phyloP scores from a whole-genome alignment of 331 rosid genomes.

The Phaseolus coccineus region DNA sequence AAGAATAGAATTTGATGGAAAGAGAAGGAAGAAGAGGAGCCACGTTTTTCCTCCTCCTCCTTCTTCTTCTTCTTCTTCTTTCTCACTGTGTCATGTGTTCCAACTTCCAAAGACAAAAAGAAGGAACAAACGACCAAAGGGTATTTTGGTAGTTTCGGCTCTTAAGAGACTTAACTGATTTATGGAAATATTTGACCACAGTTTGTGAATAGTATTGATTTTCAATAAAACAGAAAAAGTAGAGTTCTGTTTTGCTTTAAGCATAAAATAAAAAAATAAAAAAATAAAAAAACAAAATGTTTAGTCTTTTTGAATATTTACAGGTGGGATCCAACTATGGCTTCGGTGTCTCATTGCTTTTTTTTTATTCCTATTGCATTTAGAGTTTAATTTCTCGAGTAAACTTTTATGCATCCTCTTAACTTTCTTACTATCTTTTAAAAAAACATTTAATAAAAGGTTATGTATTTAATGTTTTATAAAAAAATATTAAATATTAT shows the following conservation, averaged over 20 bases:
- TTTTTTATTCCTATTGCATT: no score
- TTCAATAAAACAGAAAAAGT: slow-evolving; percentile 12
- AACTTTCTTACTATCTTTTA: no score
- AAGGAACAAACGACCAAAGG: slow-evolving; percentile 20
- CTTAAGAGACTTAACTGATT: slow-evolving; percentile 20
- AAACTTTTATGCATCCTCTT: no score
- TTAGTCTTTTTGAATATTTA: neutral
- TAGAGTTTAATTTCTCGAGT: no score
- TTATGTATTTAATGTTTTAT: no score
- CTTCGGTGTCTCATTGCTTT: neutral
- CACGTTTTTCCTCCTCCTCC: slow-evolving; percentile 22
- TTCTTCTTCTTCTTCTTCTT: slow-evolving; percentile 45
- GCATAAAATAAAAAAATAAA: no score
- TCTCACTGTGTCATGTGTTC: slow-evolving; percentile 40
- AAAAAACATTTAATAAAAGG: no score
- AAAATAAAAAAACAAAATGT: neutral
- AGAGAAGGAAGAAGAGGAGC: slow-evolving; percentile 51
- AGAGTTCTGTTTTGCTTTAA: neutral
- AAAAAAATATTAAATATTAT: no score
- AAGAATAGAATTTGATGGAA: slow-evolving; percentile 25
- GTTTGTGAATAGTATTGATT: neutral
- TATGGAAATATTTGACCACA: slow-evolving; percentile 31
- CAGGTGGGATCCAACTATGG: slow-evolving; percentile 10
- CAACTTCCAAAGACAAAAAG: slow-evolving; percentile 42
- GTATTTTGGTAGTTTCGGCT: slow-evolving; percentile 42